These are phyloP conservation scores for Artemisia annua DNA, from an alignment of 129 eudicot species.

Conservation along the genomic window DNA sequence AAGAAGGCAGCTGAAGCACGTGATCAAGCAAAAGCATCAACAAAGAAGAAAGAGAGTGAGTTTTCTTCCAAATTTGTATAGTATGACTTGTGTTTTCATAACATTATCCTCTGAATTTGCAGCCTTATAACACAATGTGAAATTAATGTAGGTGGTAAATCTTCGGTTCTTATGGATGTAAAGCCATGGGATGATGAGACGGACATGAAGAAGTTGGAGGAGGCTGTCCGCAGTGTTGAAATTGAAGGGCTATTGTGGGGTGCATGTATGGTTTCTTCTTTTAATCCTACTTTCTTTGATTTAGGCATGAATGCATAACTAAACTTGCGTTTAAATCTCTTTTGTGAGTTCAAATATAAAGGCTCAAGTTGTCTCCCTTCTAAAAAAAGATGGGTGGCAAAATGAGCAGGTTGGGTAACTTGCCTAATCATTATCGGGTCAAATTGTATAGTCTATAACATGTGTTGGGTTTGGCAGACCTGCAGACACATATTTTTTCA, in stretches of 20 bases:
- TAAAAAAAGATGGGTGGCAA: too few relatives aligned
- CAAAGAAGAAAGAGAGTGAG: conserved; percentile 97
- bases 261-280: conserved; percentile 66
- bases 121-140: not conserved
- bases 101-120: not conserved
- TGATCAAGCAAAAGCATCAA: conserved; percentile 73
- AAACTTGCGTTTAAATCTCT: too few relatives aligned
- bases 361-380: too few relatives aligned
- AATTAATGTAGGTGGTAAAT: conserved; percentile 50
- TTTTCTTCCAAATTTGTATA: not conserved
- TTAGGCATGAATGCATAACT: not conserved
- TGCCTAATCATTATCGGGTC: too few relatives aligned
- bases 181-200: conserved; percentile 50
- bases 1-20: conserved; percentile 94
- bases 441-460: too few relatives aligned
- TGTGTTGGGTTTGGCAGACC: too few relatives aligned
- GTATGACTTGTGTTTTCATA: not conserved
- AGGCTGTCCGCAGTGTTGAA: conserved; percentile 41
- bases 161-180: conserved; percentile 44
- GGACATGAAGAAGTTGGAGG: conserved; percentile 45
- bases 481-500: too few relatives aligned
- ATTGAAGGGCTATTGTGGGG: conserved; percentile 41
- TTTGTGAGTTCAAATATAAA: too few relatives aligned
- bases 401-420: too few relatives aligned
- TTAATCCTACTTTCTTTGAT: not conserved